Evolutionary conservation across 2,329 filamentous ascomycete genomes (phyloP).

Genomic region (Rhynchosporium graminicola): DNA sequence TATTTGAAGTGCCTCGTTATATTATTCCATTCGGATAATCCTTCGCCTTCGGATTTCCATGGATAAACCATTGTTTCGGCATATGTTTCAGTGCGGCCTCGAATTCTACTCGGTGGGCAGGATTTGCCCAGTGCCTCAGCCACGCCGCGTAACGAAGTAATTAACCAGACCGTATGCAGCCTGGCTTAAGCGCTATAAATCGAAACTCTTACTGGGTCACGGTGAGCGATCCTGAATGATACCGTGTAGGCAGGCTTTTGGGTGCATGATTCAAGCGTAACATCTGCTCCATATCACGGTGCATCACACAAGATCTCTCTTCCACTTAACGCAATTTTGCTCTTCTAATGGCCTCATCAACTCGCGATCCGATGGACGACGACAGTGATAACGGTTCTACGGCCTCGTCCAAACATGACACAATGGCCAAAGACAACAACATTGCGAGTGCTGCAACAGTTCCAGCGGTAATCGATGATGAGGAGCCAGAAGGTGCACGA

Average conservation of each 20-base stretch:
- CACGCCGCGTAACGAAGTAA: too few relatives aligned
- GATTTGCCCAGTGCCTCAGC: too few relatives aligned
- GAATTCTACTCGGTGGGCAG: neutral
- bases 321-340: neutral
- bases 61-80: neutral
- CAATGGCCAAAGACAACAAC: neutral
- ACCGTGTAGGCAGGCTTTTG: too few relatives aligned
- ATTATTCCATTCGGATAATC: neutral
- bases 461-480: neutral
- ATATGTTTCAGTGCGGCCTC: neutral
- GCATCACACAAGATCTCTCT: neutral
- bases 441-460: too few relatives aligned
- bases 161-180: too few relatives aligned
- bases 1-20: neutral
- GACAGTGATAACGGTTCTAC: neutral
- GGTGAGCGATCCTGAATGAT: too few relatives aligned
- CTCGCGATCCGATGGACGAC: constrained; percentile 5
- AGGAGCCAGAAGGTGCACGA: constrained; percentile 12
- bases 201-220: too few relatives aligned
- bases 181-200: too few relatives aligned
- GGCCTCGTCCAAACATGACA: neutral
- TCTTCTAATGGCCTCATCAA: neutral
- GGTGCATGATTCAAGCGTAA: too few relatives aligned
- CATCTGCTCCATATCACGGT: too few relatives aligned
- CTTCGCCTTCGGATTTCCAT: neutral